Percentiles rank a stretch among this genome's conserved stretches.
phyloP scores from a whole-genome alignment of 164 flowering plant genomes.

The Berberis thunbergii region DNA sequence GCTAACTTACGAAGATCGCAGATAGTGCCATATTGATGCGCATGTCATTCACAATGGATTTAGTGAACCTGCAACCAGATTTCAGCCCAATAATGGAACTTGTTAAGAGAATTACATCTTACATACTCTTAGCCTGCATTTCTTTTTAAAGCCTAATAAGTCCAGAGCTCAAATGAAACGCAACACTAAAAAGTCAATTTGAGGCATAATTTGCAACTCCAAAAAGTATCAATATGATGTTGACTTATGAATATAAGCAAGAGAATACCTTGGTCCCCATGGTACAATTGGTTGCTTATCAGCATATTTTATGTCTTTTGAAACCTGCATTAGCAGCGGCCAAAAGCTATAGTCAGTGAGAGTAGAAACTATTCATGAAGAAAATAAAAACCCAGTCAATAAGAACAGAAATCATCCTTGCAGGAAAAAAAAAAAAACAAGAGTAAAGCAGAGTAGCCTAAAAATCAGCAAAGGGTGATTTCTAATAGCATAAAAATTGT shows the following conservation, averaged over 20 bases:
- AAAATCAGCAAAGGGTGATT: too few species aligned
- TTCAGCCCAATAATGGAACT: too few species aligned
- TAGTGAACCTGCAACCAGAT: conserved; percentile 52
- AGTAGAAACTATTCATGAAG: not conserved
- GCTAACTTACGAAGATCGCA: conserved; percentile 74
- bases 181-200: too few species aligned
- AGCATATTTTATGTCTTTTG: conserved; percentile 94
- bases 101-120: too few species aligned
- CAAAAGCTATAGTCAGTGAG: not conserved
- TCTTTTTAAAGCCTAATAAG: too few species aligned
- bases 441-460: too few species aligned
- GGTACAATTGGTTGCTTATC: conserved; percentile 93
- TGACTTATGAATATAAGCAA: not conserved
- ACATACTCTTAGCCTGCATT: too few species aligned
- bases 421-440: not conserved
- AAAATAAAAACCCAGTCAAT: not conserved
- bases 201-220: too few species aligned
- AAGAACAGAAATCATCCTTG: not conserved
- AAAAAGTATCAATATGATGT: too few species aligned
- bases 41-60: conserved; percentile 60
- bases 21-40: conserved; percentile 84
- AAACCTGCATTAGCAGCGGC: conserved; percentile 46
- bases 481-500: too few species aligned
- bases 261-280: conserved; percentile 88
- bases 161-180: too few species aligned